These are phyloP conservation scores for Stagonosporopsis vannaccii DNA, from an alignment of 2,329 filamentous ascomycete species.

Conservation along the genomic window DNA sequence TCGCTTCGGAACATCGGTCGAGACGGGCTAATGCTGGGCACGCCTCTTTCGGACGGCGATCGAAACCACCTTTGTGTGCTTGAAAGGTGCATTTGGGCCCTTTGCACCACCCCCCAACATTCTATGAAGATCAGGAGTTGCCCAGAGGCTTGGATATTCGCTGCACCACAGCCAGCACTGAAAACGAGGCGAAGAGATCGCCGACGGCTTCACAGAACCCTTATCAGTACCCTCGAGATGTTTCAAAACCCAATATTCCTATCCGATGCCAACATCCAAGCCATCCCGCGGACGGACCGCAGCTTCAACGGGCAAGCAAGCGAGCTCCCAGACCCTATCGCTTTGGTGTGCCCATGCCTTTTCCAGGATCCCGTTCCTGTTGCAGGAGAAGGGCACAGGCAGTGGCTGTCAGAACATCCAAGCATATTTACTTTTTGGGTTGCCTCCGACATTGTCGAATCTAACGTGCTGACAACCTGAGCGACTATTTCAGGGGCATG, in stretches of 20 bases:
- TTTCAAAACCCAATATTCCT: conserved; percentile 1
- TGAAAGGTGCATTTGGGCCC: conserved; percentile 1
- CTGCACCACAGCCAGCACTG: background rate
- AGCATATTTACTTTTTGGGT: conserved; percentile 8
- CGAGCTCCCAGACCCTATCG: conserved; percentile 2
- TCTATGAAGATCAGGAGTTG: conserved; percentile 10
- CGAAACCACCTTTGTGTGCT: conserved; percentile 7
- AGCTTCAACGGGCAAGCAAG: conserved; percentile 4
- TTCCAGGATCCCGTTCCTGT: conserved; percentile 6
- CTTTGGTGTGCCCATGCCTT: background rate
- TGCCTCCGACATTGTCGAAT: conserved; percentile 15
- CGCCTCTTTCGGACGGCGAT: conserved; percentile 1
- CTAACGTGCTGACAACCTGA: conserved; percentile 5
- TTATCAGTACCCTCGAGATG: conserved; percentile 13
- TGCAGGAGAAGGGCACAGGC: conserved; percentile 14
- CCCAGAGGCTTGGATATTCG: conserved; percentile 9
- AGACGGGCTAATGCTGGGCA: background rate
- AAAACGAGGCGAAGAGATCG: background rate
- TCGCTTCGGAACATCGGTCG: conserved; percentile 8
- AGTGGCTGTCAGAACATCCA: conserved; percentile 4
- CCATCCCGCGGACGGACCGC: conserved; percentile 11
- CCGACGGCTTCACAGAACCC: conserved; percentile 10
- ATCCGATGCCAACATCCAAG: conserved; percentile 9
- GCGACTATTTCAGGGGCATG: conserved; percentile 3
- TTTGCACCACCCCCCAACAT: conserved; percentile 2